A percentile compares a stretch with the other conserved stretches of the same genome.
Evolutionary conservation across 352 stramenopile species (phyloP).

Genomic region (Blastocystis sp.): DNA sequence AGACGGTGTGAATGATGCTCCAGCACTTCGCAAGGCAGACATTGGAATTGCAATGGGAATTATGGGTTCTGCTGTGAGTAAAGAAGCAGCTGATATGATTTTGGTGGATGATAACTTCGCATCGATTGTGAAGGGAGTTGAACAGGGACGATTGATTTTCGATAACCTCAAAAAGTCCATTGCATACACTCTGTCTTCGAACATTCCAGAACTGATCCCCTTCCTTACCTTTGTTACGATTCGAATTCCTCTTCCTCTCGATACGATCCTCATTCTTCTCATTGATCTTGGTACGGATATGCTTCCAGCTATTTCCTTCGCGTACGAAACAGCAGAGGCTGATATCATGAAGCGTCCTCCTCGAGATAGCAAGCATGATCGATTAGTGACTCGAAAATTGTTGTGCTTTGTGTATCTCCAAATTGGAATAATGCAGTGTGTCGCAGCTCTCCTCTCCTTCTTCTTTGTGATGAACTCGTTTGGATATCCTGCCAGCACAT

Average conservation of each 20-base stretch:
- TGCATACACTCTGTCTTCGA: slow-evolving; percentile 80
- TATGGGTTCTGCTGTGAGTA: slow-evolving; percentile 87
- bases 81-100: slow-evolving; percentile 87
- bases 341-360: slow-evolving; percentile 78
- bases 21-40: slow-evolving; percentile 86
- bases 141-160: slow-evolving; percentile 87
- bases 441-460: slow-evolving; percentile 78
- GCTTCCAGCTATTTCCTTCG: slow-evolving; percentile 81
- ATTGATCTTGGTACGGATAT: slow-evolving; percentile 85
- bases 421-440: slow-evolving; percentile 78
- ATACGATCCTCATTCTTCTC: slow-evolving; percentile 80
- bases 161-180: slow-evolving; percentile 89
- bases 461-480: slow-evolving; percentile 79
- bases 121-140: slow-evolving; percentile 85
- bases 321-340: slow-evolving; percentile 77
- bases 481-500: slow-evolving; percentile 73
- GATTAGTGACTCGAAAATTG: slow-evolving; percentile 80
- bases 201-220: slow-evolving; percentile 76
- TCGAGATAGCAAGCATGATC: slow-evolving; percentile 73
- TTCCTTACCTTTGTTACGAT: slow-evolving; percentile 79
- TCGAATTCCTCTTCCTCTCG: slow-evolving; percentile 76
- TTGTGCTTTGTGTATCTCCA: slow-evolving; percentile 77
- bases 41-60: slow-evolving; percentile 96
- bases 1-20: slow-evolving; percentile 94
- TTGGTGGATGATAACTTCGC: slow-evolving; percentile 93